Evolutionary conservation across 192 early-diverging fungal species (phyloP), one percentile per base, ranked within the genome.

Genomic region (Entomortierella beljakovae): DNA sequence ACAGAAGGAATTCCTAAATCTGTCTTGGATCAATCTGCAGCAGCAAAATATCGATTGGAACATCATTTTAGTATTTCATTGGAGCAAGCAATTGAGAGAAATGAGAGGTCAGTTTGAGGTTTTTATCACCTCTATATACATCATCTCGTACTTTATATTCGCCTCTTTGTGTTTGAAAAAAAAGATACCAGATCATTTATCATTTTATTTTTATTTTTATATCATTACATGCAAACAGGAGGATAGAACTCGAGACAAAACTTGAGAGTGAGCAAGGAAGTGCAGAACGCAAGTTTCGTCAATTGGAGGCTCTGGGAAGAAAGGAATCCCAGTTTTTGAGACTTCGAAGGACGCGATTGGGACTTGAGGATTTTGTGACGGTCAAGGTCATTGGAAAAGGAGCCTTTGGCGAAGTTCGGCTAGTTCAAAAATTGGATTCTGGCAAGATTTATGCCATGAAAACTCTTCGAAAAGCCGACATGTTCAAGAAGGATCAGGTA

Each of bases 371-470:
- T 83, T 99, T 99, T 82, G 76, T 86, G 31, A 99, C 98, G 20
- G 89, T 99, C 68, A 94, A 96, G 83, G 97, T 99, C 16, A 99
- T 99, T 81, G 98, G 98, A 0, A 96, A 95, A 51, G 98, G 98
- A 35, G 98, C 97, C 3, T 99, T 98, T 87, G 98, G 98, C 54
- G 98, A 99, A 76, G 97, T 99, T 38, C 88, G 98, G 40, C 79
- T 99, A 42, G 97, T 97, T 18, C 98, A 99, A 80, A 98, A 98
- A 79, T 72, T 86, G 22, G 97, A 99, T 71, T 97, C 93, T 13
- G 98, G 97, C 26, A 99, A 99, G 81, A 96, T 99, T 48, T 99
- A 95, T 84, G 97, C 97, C 42, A 97, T 99, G 94, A 99, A 99
- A 82, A 96, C 95, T 11, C 82, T 99, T 48, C 86, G 93, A 43